Conservation (phyloP, 2,329 filamentous ascomycete genomes). For the Aureobasidium zeae region DNA sequence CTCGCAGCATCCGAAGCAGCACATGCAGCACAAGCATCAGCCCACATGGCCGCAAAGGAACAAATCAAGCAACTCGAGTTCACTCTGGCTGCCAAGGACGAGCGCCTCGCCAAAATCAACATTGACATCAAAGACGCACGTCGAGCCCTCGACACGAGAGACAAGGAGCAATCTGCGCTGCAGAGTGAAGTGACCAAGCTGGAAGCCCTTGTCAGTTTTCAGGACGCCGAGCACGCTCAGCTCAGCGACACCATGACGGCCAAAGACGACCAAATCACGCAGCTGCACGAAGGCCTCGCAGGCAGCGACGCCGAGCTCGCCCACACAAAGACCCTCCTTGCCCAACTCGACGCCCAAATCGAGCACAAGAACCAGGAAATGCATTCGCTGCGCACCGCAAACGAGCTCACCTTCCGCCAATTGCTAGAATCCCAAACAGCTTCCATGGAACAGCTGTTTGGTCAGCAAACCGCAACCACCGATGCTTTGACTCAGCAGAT, state of each 20-base stretch:
- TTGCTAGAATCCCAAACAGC: slow-evolving; percentile 6
- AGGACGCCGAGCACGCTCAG: slow-evolving; percentile 4
- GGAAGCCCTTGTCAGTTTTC: slow-evolving; percentile 7
- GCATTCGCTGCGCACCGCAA: slow-evolving; percentile 9
- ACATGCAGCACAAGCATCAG: background rate
- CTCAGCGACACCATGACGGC: slow-evolving; percentile 3
- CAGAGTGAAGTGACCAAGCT: slow-evolving; percentile 3
- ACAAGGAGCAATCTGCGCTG: background rate
- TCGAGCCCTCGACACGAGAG: background rate
- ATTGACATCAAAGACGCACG: slow-evolving; percentile 6
- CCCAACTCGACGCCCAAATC: slow-evolving; percentile 10
- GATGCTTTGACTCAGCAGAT: slow-evolving; percentile 11
- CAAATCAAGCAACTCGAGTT: background rate
- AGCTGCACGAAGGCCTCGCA: slow-evolving; percentile 2
- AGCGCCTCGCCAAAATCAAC: background rate
- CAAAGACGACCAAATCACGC: slow-evolving; percentile 6
- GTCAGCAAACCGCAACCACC: slow-evolving; percentile 1
- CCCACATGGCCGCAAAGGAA: slow-evolving; percentile 1
- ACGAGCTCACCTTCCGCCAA: slow-evolving; percentile 8
- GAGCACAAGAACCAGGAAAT: slow-evolving; percentile 9
- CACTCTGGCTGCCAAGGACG: background rate
- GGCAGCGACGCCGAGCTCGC: slow-evolving; percentile 8
- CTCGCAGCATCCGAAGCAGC: slow-evolving; percentile 5
- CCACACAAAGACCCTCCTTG: slow-evolving; percentile 8
- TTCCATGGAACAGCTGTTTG: slow-evolving; percentile 3